Conservation (phyloP, 2,329 filamentous ascomycete genomes). For the Colletotrichum musicola region DNA sequence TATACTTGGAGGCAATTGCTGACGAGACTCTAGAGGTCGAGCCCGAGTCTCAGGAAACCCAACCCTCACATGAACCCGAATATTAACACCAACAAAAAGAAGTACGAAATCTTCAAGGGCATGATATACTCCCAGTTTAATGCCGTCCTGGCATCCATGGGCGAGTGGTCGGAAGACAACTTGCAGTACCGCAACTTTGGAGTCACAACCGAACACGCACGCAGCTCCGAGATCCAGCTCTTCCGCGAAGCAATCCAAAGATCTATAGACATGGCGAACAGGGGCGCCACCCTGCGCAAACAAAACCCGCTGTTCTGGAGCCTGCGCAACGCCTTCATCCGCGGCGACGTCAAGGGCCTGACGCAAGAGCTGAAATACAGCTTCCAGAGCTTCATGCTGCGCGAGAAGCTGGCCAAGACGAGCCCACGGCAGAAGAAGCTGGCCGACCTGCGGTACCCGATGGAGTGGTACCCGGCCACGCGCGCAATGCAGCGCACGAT, state of each 20-base stretch:
- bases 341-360: conserved; percentile 64
- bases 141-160: conserved; percentile 31
- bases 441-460: conserved; percentile 87
- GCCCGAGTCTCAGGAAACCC: background rate
- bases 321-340: conserved; percentile 71
- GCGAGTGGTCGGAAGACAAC: conserved; percentile 35
- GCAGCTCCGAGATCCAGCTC: conserved; percentile 58
- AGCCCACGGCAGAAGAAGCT: conserved; percentile 72
- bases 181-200: conserved; percentile 40
- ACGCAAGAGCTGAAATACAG: conserved; percentile 72
- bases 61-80: background rate
- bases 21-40: background rate
- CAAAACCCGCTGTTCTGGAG: conserved; percentile 69
- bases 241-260: conserved; percentile 61
- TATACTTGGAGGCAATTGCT: background rate
- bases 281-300: conserved; percentile 51
- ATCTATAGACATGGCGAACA: conserved; percentile 59
- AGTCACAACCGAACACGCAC: conserved; percentile 50
- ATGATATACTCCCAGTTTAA: conserved; percentile 40
- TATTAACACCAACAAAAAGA: conserved; percentile 1
- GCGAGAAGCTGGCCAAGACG: conserved; percentile 66
- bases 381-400: conserved; percentile 76
- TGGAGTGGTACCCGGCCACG: conserved; percentile 92
- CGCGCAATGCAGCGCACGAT: conserved; percentile 84
- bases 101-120: conserved; percentile 37